These are phyloP conservation scores for Yarrowia deformans DNA, from an alignment of 805 yeast genomes.

Conservation along the genomic window DNA sequence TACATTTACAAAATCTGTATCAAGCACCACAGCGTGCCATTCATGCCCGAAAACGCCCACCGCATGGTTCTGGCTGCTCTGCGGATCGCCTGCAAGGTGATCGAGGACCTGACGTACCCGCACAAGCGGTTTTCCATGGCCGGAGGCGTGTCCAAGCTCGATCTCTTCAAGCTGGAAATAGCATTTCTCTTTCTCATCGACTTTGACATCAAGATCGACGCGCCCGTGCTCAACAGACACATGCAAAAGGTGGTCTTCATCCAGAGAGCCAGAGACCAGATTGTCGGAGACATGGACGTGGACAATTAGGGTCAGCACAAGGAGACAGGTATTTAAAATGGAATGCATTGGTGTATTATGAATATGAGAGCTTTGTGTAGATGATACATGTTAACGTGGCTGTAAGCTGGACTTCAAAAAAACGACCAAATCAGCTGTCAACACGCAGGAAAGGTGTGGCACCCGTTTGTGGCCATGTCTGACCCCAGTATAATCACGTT, in stretches of 20 bases:
- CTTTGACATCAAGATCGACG: constrained; percentile 53
- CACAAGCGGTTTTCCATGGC: constrained; percentile 58
- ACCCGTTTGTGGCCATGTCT: no score
- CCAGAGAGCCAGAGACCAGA: constrained; percentile 9
- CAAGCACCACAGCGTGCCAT: constrained; percentile 47
- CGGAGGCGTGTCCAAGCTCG: constrained; percentile 56
- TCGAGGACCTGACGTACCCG: constrained; percentile 58
- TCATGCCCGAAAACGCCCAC: constrained; percentile 53
- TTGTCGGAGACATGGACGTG: neutral
- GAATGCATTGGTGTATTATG: no score
- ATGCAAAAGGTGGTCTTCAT: constrained; percentile 9
- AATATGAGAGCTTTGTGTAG: no score
- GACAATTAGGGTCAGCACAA: neutral
- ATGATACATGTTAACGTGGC: no score
- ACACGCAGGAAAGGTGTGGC: no score
- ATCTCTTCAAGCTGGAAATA: constrained; percentile 59
- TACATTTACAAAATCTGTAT: constrained; percentile 51
- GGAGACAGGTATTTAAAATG: neutral
- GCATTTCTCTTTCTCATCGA: constrained; percentile 59
- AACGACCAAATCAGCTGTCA: no score
- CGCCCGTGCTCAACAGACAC: constrained; percentile 22
- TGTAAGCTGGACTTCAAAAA: no score
- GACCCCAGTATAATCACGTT: no score
- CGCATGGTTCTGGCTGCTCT: constrained; percentile 56
- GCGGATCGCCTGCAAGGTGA: constrained; percentile 56